A percentile compares a stretch with the other conserved stretches of the same genome.
Evolutionary conservation across 345 rosid genomes (phyloP).

Genomic region (Corchorus capsularis): DNA sequence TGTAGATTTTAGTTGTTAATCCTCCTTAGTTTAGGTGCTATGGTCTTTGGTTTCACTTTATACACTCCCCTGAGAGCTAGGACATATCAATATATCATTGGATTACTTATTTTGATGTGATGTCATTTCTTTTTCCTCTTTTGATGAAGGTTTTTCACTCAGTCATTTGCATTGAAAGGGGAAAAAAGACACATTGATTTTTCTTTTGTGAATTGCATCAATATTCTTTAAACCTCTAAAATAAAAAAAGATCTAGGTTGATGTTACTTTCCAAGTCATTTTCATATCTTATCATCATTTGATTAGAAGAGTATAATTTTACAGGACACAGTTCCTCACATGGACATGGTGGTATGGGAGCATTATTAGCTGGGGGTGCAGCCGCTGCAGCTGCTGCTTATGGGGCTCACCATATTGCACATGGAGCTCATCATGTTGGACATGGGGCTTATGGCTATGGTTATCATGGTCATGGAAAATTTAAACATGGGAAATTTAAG

Average conservation of each 20-base stretch:
- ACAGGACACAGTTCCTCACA: slow-evolving; percentile 43
- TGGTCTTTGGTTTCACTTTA: not conserved
- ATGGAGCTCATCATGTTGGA: slow-evolving; percentile 33
- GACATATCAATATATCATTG: not conserved
- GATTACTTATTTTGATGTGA: not conserved
- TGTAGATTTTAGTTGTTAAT: not conserved
- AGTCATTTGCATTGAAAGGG: not conserved
- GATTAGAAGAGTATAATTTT: slow-evolving; percentile 6
- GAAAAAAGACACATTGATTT: not conserved
- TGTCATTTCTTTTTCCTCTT: not conserved
- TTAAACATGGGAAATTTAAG: slow-evolving; percentile 71
- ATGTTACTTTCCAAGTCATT: not conserved
- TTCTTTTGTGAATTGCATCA: not conserved
- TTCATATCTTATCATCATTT: slow-evolving; percentile 2
- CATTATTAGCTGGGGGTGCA: slow-evolving; percentile 65
- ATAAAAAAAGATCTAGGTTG: not conserved
- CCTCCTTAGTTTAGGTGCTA: too few species aligned
- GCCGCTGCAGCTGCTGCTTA: slow-evolving; percentile 75
- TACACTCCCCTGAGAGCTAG: not conserved
- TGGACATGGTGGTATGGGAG: slow-evolving; percentile 55
- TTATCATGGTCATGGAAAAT: slow-evolving; percentile 67
- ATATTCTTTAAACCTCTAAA: not conserved
- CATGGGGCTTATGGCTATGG: slow-evolving; percentile 33
- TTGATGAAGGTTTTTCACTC: not conserved
- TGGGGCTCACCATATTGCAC: slow-evolving; percentile 67